Evolutionary conservation across 345 rosid genomes (phyloP).

Genomic region (Acer yangbiense): DNA sequence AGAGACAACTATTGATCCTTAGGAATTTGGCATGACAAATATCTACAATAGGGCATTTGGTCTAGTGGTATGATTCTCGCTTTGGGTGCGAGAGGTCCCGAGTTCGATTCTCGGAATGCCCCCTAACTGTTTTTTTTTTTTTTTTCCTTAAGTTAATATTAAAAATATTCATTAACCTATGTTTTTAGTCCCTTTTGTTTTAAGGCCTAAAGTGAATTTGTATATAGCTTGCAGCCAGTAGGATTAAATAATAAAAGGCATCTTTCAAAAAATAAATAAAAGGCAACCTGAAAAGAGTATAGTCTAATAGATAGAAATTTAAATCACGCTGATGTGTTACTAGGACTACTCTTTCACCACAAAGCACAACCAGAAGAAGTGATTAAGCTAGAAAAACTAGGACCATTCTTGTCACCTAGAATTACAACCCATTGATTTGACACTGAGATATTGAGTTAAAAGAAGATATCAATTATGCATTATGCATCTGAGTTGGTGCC

Average conservation of each 20-base stretch:
- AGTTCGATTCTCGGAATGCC: slow-evolving; percentile 77
- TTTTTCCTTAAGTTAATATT: neutral
- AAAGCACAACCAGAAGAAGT: neutral
- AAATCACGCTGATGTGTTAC: too few relatives aligned
- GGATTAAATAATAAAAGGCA: too few relatives aligned
- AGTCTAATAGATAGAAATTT: too few relatives aligned
- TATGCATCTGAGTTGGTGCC: too few relatives aligned
- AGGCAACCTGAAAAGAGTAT: too few relatives aligned
- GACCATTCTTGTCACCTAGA: neutral
- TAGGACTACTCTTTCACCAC: neutral
- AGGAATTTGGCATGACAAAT: neutral
- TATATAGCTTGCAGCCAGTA: too few relatives aligned
- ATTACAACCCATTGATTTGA: too few relatives aligned
- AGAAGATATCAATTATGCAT: too few relatives aligned
- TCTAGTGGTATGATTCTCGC: slow-evolving; percentile 86
- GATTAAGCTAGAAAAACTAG: neutral
- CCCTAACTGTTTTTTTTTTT: slow-evolving; percentile 20
- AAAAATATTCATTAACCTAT: neutral
- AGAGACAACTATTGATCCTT: neutral
- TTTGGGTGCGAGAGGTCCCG: slow-evolving; percentile 88
- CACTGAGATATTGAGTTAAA: too few relatives aligned
- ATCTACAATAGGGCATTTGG: slow-evolving; percentile 53
- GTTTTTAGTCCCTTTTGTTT: neutral
- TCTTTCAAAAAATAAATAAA: too few relatives aligned
- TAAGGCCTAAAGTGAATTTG: neutral